These are phyloP conservation scores for Naganishia cerealis DNA, from an alignment of 1,284 basidiomycete genomes.

Conservation along the genomic window DNA sequence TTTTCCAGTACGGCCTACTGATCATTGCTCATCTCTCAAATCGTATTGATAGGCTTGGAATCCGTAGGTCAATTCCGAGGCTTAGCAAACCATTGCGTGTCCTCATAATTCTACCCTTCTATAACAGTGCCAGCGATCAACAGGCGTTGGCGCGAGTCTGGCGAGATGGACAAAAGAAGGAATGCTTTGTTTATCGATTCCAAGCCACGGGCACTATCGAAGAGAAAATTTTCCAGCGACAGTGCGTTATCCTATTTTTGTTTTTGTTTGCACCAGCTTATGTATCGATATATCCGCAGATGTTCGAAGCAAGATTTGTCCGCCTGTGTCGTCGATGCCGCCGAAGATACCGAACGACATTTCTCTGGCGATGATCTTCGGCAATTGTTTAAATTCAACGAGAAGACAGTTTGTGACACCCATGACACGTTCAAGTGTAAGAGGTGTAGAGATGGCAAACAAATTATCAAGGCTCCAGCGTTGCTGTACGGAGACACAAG, in stretches of 20 bases:
- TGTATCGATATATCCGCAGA: conserved; percentile 42
- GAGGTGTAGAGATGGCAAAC: conserved; percentile 84
- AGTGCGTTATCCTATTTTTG: conserved; percentile 52
- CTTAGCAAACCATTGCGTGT: not conserved
- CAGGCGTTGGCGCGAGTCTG: conserved; percentile 97
- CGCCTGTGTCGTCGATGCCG: conserved; percentile 95
- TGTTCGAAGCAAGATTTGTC: conserved; percentile 96
- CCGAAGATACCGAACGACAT: conserved; percentile 91
- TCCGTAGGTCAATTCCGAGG: conserved; percentile 3
- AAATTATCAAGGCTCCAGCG: conserved; percentile 77
- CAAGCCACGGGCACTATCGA: conserved; percentile 97
- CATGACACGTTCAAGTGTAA: conserved; percentile 98
- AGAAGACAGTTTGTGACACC: conserved; percentile 84
- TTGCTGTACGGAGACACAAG: conserved; percentile 94
- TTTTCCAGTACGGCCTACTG: not conserved
- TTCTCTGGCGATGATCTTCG: conserved; percentile 87
- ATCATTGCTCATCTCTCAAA: not conserved
- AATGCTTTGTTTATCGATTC: conserved; percentile 98
- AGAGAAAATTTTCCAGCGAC: conserved; percentile 96
- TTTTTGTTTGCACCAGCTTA: not conserved
- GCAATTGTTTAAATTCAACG: conserved; percentile 89
- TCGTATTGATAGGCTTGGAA: conserved; percentile 32
- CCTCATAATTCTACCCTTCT: conserved; percentile 2
- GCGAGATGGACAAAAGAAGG: conserved; percentile 99
- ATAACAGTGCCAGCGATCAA: conserved; percentile 84